Evolutionary conservation across 1,284 basidiomycete species (phyloP).

Genomic region (Ustilago sp.): DNA sequence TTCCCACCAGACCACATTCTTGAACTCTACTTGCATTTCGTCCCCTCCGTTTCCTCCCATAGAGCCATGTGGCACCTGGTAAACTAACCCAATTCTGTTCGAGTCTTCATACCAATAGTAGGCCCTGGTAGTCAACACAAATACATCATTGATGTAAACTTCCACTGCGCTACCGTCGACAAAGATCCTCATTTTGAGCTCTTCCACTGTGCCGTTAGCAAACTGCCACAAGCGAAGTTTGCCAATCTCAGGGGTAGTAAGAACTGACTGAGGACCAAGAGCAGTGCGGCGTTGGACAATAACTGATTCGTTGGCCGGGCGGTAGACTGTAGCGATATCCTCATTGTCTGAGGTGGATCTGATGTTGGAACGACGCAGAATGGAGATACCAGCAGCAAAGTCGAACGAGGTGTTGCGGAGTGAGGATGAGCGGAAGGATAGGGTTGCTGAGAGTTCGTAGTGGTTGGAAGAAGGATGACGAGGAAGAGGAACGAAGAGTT

Average conservation of each 20-base stretch:
- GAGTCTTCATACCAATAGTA: slow-evolving; percentile 44
- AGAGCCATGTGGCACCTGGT: slow-evolving; percentile 19
- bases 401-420: slow-evolving; percentile 21
- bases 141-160: slow-evolving; percentile 44
- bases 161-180: slow-evolving; percentile 44
- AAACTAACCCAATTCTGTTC: slow-evolving; percentile 24
- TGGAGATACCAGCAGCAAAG: slow-evolving; percentile 34
- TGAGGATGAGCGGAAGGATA: slow-evolving; percentile 22
- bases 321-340: slow-evolving; percentile 37
- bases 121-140: slow-evolving; percentile 32
- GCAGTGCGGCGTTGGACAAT: slow-evolving; percentile 33
- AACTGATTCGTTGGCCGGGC: slow-evolving; percentile 30
- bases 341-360: slow-evolving; percentile 6
- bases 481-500: slow-evolving; percentile 29
- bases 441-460: slow-evolving; percentile 29
- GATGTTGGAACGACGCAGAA: slow-evolving; percentile 21
- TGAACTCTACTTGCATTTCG: slow-evolving; percentile 10
- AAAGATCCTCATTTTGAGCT: slow-evolving; percentile 30
- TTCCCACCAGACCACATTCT: slow-evolving; percentile 36
- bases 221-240: slow-evolving; percentile 39
- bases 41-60: not conserved
- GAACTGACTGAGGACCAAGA: slow-evolving; percentile 19
- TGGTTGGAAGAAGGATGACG: slow-evolving; percentile 17
- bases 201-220: slow-evolving; percentile 2
- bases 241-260: slow-evolving; percentile 22